A percentile compares a stretch with the other conserved stretches of the same genome.
Conservation (phyloP, 2,329 filamentous ascomycete genomes). For the Venturiaceae sp. region DNA sequence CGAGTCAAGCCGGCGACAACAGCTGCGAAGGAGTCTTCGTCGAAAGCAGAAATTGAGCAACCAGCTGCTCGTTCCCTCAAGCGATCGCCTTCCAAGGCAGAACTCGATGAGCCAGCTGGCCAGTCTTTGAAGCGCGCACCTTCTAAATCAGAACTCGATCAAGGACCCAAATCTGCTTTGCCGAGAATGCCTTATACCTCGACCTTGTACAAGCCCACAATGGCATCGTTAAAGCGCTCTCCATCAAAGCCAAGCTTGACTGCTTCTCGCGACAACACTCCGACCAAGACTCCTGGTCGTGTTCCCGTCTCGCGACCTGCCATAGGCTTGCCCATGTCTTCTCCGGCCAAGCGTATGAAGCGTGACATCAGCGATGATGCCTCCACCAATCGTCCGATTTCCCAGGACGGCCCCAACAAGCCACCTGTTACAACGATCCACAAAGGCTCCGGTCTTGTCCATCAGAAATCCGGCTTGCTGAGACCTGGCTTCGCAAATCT, state of each 20-base stretch:
- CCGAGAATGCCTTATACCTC: neutral
- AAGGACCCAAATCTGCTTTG: neutral
- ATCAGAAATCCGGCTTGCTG: slow-evolving; percentile 31
- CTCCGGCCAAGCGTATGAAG: slow-evolving; percentile 48
- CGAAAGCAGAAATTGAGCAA: slow-evolving; percentile 38
- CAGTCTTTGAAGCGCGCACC: slow-evolving; percentile 25
- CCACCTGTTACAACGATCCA: slow-evolving; percentile 39
- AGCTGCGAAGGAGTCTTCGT: slow-evolving; percentile 21
- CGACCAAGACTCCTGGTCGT: neutral
- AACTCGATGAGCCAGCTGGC: slow-evolving; percentile 43
- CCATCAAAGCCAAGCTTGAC: slow-evolving; percentile 40
- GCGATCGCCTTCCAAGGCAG: slow-evolving; percentile 49
- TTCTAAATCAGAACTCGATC: slow-evolving; percentile 25
- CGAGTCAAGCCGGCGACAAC: slow-evolving; percentile 35
- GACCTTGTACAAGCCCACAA: slow-evolving; percentile 11
- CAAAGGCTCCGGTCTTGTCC: slow-evolving; percentile 33
- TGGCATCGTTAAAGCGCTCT: slow-evolving; percentile 39
- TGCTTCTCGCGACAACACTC: neutral
- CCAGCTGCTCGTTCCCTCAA: slow-evolving; percentile 36
- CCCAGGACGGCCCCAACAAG: slow-evolving; percentile 31
- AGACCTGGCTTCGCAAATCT: slow-evolving; percentile 38
- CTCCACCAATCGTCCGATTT: slow-evolving; percentile 52
- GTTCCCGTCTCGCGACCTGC: neutral
- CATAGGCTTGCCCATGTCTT: slow-evolving; percentile 14
- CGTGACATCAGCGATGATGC: slow-evolving; percentile 59